phyloP scores from a whole-genome alignment of 768 basidiomycete species.

The Pleurotus djamor region DNA sequence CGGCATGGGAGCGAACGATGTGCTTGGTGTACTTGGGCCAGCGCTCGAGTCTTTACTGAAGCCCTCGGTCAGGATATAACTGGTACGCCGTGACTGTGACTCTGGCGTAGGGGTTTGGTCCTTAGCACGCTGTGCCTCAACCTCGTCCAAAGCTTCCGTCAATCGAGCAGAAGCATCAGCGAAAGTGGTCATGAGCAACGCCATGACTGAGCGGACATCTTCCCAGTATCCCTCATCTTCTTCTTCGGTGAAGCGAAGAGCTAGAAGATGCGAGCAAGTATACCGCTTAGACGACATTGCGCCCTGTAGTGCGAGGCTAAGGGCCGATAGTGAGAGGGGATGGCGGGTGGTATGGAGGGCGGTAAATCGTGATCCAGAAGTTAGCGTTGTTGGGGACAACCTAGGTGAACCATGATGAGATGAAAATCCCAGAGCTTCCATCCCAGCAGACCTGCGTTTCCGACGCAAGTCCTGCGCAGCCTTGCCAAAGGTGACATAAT shows the following conservation, averaged over 20 bases:
- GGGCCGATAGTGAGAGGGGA: slow-evolving; percentile 62
- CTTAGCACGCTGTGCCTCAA: slow-evolving; percentile 48
- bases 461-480: slow-evolving; percentile 63
- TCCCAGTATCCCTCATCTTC: slow-evolving; percentile 85
- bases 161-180: slow-evolving; percentile 64
- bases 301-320: slow-evolving; percentile 60
- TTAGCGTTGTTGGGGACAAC: slow-evolving; percentile 27
- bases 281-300: slow-evolving; percentile 74
- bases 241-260: slow-evolving; percentile 68
- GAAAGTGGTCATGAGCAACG: slow-evolving; percentile 63
- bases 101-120: slow-evolving; percentile 48
- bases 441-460: slow-evolving; percentile 43
- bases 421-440: slow-evolving; percentile 46
- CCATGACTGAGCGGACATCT: slow-evolving; percentile 75
- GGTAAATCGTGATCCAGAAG: slow-evolving; percentile 62
- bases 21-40: slow-evolving; percentile 6
- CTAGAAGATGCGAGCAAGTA: slow-evolving; percentile 76
- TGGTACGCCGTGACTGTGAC: slow-evolving; percentile 14
- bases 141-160: slow-evolving; percentile 58
- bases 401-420: slow-evolving; percentile 27
- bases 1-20: slow-evolving; percentile 75
- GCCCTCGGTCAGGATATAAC: slow-evolving; percentile 15
- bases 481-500: slow-evolving; percentile 46
- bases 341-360: slow-evolving; percentile 64
- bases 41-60: background rate